Conservation (phyloP, 805 yeast species). For the Torulaspora quercuum region DNA sequence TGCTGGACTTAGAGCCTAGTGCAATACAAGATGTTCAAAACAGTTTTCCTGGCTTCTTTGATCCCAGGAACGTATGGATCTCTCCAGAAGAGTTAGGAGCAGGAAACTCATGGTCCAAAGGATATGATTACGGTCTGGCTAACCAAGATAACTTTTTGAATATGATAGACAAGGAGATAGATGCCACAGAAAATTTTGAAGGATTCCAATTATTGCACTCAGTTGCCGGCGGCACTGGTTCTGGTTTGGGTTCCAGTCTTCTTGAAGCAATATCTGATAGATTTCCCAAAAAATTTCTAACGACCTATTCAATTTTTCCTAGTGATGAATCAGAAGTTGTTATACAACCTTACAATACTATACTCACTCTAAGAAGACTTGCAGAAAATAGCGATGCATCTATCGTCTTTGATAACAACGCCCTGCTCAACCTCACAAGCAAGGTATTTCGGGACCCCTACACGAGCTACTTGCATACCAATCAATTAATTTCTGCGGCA, state of each 20-base stretch:
- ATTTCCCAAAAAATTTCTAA: conserved; percentile 75
- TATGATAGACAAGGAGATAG: conserved; percentile 84
- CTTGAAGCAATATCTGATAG: conserved; percentile 77
- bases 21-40: conserved; percentile 65
- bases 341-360: conserved; percentile 92
- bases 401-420: conserved; percentile 87
- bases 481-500: conserved; percentile 80
- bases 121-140: conserved; percentile 69
- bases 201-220: conserved; percentile 91
- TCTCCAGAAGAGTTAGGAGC: conserved; percentile 88
- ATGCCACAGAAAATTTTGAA: conserved; percentile 81
- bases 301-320: conserved; percentile 86
- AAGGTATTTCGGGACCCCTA: conserved; percentile 52
- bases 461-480: conserved; percentile 73
- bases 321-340: conserved; percentile 86
- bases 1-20: conserved; percentile 87
- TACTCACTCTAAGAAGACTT: conserved; percentile 75
- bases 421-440: conserved; percentile 69
- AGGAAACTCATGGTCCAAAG: conserved; percentile 94
- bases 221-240: conserved; percentile 98
- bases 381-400: conserved; percentile 83
- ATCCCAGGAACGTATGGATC: conserved; percentile 76
- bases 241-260: conserved; percentile 85
- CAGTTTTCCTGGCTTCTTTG: conserved; percentile 60
- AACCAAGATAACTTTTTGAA: conserved; percentile 73